These are phyloP conservation scores for Spinacia oleracea DNA, from an alignment of 179 eudicot genomes.

Conservation along the genomic window DNA sequence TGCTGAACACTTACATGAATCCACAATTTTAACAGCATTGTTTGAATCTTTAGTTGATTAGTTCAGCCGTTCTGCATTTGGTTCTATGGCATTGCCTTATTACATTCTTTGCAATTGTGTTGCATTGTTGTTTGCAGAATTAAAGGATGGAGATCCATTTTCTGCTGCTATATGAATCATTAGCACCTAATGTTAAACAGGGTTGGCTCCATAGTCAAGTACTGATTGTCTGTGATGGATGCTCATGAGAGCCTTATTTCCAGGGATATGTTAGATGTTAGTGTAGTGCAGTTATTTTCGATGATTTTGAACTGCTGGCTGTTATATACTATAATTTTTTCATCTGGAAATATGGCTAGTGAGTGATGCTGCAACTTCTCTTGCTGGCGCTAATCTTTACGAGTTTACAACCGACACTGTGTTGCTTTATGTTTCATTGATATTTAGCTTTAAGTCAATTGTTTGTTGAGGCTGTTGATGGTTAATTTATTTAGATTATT, in stretches of 20 bases:
- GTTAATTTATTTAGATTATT: not conserved
- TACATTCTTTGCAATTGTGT: not conserved
- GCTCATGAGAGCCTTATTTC: not conserved
- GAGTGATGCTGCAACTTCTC: not conserved
- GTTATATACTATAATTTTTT: not conserved
- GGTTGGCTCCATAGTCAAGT: not conserved
- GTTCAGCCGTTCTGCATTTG: not conserved
- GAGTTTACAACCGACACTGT: not conserved
- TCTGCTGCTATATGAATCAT: slow-evolving; percentile 1
- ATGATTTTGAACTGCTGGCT: not conserved
- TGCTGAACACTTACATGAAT: not conserved
- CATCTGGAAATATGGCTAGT: not conserved
- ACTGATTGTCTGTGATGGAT: not conserved
- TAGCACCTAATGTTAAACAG: not conserved
- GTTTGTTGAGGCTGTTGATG: not conserved
- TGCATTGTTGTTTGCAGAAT: not conserved
- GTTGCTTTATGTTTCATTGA: not conserved
- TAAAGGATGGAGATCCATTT: not conserved
- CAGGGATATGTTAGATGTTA: not conserved
- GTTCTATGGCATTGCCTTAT: not conserved
- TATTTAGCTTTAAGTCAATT: not conserved
- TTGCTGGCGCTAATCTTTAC: not conserved
- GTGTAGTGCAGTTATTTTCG: not conserved
- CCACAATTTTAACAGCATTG: not conserved
- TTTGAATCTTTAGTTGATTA: not conserved